Evolutionary conservation across 2,329 filamentous ascomycete genomes (phyloP), one percentile per base, ranked within the genome.

Genomic region (Trichophyton benhamiae): DNA sequence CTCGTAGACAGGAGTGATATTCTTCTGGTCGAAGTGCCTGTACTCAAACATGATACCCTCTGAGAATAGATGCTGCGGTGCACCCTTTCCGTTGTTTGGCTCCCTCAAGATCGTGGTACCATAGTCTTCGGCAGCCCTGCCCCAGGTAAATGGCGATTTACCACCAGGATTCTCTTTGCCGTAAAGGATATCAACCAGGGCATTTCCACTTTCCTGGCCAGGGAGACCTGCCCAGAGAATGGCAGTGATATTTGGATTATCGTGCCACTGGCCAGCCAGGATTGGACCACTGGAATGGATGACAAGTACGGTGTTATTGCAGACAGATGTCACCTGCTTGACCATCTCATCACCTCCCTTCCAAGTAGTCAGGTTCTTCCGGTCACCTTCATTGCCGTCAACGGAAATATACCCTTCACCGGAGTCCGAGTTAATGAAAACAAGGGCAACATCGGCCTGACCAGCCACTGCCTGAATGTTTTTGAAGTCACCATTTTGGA

Each of bases 301-400:
- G 62, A 96, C 84, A 15, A 97, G 89, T 63, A 97, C 87, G 11
- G 91, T 96, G 80, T 96, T 96, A 77, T 87, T 85, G 79, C 87
- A 91, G 64, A 84, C 71, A 6, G 84, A 80, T 0, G 89, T 85
- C 9, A 96, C 89, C 57, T 87, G 90, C 74, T 87, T 82, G 75
- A 97, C 88, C 61, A 97, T 76, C 0, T 82, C 80, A 60, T 97
- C 90, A 46, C 89, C 91, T 62, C 85, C 82, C 63, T 86, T 80
- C 92, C 92, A 97, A 0, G 96, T 79, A 0, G 91, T 96, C 42
- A 99, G 79, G 75, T 99, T 96, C 69, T 91, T 91, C 60, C 94
- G 87, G 73, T 97, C 92, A 62, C 94, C 94, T 63, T 81, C 78
- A 72, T 96, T 96, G 60, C 84, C 87, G 65, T 91, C 92, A 1